phyloP scores from a whole-genome alignment of 352 stramenopile genomes.

The Thalassiosira hispida region DNA sequence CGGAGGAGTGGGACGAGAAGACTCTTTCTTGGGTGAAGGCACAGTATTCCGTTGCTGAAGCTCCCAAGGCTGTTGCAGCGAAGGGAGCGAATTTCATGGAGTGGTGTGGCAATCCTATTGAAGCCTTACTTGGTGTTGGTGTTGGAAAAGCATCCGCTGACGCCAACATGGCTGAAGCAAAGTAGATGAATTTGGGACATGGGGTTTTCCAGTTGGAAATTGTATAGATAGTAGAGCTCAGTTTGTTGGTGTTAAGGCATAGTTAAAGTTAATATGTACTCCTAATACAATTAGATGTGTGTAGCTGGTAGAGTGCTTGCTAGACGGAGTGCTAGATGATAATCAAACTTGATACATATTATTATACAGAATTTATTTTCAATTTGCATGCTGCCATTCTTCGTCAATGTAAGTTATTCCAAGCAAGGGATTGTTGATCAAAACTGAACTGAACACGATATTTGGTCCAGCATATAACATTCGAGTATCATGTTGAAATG shows the following conservation, averaged over 20 bases:
- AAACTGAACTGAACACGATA: too few species aligned
- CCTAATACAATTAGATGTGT: too few species aligned
- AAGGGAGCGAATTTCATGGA: slow-evolving; percentile 4
- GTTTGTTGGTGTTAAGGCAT: neutral
- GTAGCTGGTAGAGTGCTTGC: too few species aligned
- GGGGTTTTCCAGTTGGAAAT: too few species aligned
- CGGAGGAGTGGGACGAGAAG: slow-evolving; percentile 82
- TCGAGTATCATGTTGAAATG: too few species aligned
- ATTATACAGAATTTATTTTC: neutral
- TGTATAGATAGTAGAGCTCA: neutral
- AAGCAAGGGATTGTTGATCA: too few species aligned
- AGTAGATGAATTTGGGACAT: neutral
- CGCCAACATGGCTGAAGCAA: neutral
- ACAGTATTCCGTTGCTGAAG: slow-evolving; percentile 21
- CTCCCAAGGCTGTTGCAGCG: neutral
- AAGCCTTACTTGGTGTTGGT: slow-evolving; percentile 11
- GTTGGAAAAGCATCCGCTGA: neutral
- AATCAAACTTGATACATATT: neutral
- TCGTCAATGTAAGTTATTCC: too few species aligned
- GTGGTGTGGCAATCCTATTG: slow-evolving; percentile 28
- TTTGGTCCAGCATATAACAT: too few species aligned
- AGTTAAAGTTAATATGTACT: neutral
- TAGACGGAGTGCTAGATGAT: too few species aligned
- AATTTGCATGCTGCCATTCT: too few species aligned
- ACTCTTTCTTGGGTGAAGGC: slow-evolving; percentile 72